Evolutionary conservation across 2,329 filamentous ascomycete species (phyloP), one percentile per base, ranked within the genome.

Genomic region (Aureobasidium sp.): DNA sequence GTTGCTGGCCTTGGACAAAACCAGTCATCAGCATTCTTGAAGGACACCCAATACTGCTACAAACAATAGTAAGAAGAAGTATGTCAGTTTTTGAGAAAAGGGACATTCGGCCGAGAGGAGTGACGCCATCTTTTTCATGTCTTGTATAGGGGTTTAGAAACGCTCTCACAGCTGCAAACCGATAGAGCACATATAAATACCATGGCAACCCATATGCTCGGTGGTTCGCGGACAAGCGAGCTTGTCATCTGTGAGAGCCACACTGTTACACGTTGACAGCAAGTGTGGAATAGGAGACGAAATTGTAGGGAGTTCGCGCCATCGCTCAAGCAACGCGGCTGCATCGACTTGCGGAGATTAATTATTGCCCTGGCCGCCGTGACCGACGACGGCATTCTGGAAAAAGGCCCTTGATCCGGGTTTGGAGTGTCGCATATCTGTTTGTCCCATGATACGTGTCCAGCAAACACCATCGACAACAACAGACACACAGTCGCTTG

Each of bases 301-400:
- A n/a, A 58, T 58, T 58, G 42, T 58, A 57, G 51, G 53, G 53
- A 23, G 26, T 26, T 57, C 17, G 55, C 55, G 42, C 29, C n/a
- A 48, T 57, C 41, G n/a, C 53, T 57, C 53, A 57, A 42, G 42
- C 55, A 58, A 58, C 55, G 55, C 55, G 55, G 55, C 55, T 58
- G 55, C 55, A 58, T 58, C 55, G 41, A 58, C 26, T 46, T 36
- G 42, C 55, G 55, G 55, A 58, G 42, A 58, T 58, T 58, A 48
- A 27, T 42, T 20, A 55, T 55, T 55, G 51, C 55, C 53, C 53
- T 57, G 27, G 53, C 27, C 20, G 55, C 55, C 55, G 42, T 58
- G 55, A 47, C 55, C 32, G 37, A 44, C 27, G 53, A 36, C 53
- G 36, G 53, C 53, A 44, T 57, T 36, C 27, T 34, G 23, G 29